phyloP scores from a whole-genome alignment of 805 yeast genomes.

The Maudiozyma saulgeensis region DNA sequence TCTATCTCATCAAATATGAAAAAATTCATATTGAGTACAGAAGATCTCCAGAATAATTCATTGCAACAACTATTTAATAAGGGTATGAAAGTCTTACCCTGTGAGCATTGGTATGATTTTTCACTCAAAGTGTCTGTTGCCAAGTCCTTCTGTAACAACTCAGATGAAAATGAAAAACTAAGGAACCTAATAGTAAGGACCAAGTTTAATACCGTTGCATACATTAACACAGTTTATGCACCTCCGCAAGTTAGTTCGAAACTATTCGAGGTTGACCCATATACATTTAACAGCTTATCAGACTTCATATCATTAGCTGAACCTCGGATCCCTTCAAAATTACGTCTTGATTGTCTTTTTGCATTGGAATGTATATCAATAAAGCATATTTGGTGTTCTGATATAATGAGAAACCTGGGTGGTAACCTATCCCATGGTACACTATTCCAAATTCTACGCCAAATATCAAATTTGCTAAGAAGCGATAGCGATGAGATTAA shows the following conservation, averaged over 20 bases:
- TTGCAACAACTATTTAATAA: conserved; percentile 56
- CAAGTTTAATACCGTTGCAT: conserved; percentile 60
- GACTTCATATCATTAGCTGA: conserved; percentile 63
- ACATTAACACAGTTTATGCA: conserved; percentile 46
- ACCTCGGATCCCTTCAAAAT: conserved; percentile 39
- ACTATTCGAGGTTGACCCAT: conserved; percentile 64
- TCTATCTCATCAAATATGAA: conserved; percentile 27
- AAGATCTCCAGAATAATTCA: conserved; percentile 44
- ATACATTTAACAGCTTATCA: conserved; percentile 55
- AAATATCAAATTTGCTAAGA: conserved; percentile 43
- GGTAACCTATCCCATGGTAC: conserved; percentile 85
- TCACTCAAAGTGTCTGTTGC: conserved; percentile 53
- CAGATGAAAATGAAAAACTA: conserved; percentile 43
- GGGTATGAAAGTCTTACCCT: conserved; percentile 49
- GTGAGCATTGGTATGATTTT: conserved; percentile 54
- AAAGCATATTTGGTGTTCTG: conserved; percentile 63
- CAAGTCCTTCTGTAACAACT: conserved; percentile 57
- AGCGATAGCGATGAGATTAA: conserved; percentile 33
- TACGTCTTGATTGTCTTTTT: conserved; percentile 52
- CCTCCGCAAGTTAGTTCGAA: conserved; percentile 54
- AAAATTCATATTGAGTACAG: conserved; percentile 43
- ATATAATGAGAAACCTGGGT: conserved; percentile 65
- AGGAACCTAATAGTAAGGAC: conserved; percentile 52
- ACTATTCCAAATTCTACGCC: conserved; percentile 60
- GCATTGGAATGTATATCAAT: conserved; percentile 62